Percentiles rank a stretch among this genome's conserved stretches.
Evolutionary conservation across 2,329 filamentous ascomycete genomes (phyloP).

Genomic region (Huntiella savannae): DNA sequence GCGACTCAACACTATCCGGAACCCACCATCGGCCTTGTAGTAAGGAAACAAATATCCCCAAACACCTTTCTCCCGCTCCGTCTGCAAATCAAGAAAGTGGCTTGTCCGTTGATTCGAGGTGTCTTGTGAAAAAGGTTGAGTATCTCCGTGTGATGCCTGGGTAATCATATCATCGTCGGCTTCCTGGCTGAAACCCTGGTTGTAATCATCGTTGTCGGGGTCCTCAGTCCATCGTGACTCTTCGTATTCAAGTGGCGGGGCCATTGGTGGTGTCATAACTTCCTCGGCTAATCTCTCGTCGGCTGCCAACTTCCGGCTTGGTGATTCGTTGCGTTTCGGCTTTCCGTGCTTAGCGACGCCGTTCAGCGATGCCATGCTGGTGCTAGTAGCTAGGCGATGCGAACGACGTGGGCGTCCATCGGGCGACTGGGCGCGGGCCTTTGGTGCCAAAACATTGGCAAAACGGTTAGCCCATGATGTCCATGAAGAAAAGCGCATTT

Average conservation of each 20-base stretch:
- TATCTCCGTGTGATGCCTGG: conserved; percentile 1
- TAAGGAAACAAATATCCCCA: conserved; percentile 91
- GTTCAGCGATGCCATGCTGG: not conserved
- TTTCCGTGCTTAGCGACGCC: not conserved
- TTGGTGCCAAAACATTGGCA: not conserved
- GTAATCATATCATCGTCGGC: not conserved
- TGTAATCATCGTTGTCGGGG: conserved; percentile 3
- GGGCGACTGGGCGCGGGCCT: conserved; percentile 2
- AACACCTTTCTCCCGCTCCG: conserved; percentile 67
- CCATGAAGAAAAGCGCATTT: conserved; percentile 1
- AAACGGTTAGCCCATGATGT: conserved; percentile 5
- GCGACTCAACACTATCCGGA: conserved; percentile 50
- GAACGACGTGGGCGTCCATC: conserved; percentile 7
- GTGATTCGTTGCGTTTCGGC: not conserved
- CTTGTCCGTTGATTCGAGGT: conserved; percentile 22
- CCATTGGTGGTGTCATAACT: conserved; percentile 1
- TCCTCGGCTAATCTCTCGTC: not conserved
- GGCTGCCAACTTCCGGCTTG: not conserved
- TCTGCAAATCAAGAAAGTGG: conserved; percentile 43
- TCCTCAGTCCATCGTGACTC: not conserved
- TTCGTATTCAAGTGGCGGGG: not conserved
- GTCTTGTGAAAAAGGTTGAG: conserved; percentile 8
- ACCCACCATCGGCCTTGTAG: conserved; percentile 42
- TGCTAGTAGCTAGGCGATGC: not conserved
- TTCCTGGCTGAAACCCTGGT: conserved; percentile 3